These are phyloP conservation scores for Nidula niveotomentosa DNA, from an alignment of 1,284 basidiomycete species.

Conservation along the genomic window DNA sequence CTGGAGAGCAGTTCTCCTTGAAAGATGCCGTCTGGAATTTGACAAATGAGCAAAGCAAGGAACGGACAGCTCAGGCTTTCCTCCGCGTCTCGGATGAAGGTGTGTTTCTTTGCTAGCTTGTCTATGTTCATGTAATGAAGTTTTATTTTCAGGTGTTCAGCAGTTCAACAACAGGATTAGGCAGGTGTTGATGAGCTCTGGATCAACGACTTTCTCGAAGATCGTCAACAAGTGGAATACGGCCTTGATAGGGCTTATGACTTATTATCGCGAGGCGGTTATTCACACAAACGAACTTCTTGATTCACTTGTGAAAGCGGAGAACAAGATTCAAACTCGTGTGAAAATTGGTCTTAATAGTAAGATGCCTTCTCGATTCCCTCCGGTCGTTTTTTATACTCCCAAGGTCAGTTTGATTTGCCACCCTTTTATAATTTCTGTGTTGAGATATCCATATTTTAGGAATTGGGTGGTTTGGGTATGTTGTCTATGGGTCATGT, in stretches of 20 bases:
- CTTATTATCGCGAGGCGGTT: conserved; percentile 99
- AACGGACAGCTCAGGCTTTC: conserved; percentile 97
- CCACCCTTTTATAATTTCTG: background rate
- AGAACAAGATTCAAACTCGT: conserved; percentile 99
- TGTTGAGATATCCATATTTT: conserved; percentile 7
- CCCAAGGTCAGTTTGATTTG: conserved; percentile 57
- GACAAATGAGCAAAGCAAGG: conserved; percentile 95
- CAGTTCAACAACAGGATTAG: conserved; percentile 96
- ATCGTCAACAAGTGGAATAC: conserved; percentile 99
- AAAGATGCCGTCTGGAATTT: conserved; percentile 99
- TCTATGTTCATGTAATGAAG: conserved; percentile 95
- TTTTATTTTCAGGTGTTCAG: conserved; percentile 73
- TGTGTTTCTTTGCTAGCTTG: conserved; percentile 58
- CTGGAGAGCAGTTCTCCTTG: conserved; percentile 94
- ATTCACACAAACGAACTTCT: conserved; percentile 97
- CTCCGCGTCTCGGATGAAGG: conserved; percentile 96
- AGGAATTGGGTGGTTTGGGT: conserved; percentile 95
- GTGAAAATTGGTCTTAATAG: conserved; percentile 99
- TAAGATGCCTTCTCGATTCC: conserved; percentile 99
- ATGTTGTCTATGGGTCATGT: conserved; percentile 99
- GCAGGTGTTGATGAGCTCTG: conserved; percentile 98
- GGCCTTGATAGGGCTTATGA: conserved; percentile 92
- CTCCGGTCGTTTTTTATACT: conserved; percentile 95
- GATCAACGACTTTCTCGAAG: conserved; percentile 98
- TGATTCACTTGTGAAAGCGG: conserved; percentile 93